phyloP scores from a whole-genome alignment of 2,329 filamentous ascomycete species.

The Pyrenophora tritici-repentis region DNA sequence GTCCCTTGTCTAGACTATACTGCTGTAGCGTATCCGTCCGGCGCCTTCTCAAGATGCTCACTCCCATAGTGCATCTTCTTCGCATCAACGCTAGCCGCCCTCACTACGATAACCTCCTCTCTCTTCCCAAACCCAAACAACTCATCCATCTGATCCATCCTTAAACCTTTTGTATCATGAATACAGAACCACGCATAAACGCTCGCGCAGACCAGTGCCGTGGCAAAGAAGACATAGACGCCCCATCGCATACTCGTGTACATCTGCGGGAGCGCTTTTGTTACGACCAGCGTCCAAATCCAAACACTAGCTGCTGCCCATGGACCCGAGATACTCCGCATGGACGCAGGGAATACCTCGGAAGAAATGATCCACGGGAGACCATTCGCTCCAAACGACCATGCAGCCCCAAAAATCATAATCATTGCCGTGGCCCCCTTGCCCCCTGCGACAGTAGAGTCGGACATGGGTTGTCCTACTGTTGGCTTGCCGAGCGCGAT shows the following conservation, averaged over 20 bases:
- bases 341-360: constrained; percentile 50
- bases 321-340: constrained; percentile 48
- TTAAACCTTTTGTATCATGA: constrained; percentile 47
- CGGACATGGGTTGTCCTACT: constrained; percentile 33
- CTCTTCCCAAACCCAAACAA: constrained; percentile 42
- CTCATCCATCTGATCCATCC: constrained; percentile 47
- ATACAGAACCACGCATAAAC: constrained; percentile 50
- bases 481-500: constrained; percentile 43
- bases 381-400: constrained; percentile 50
- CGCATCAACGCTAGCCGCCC: neutral
- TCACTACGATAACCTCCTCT: constrained; percentile 6
- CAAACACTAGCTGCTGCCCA: constrained; percentile 46
- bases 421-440: constrained; percentile 49
- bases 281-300: constrained; percentile 49
- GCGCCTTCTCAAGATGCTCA: constrained; percentile 25
- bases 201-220: constrained; percentile 43
- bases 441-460: constrained; percentile 44
- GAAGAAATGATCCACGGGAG: constrained; percentile 52
- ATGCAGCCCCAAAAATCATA: constrained; percentile 48
- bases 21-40: constrained; percentile 2
- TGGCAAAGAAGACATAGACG: constrained; percentile 50
- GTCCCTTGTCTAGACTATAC: neutral
- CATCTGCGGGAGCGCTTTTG: constrained; percentile 50
- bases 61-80: constrained; percentile 18
- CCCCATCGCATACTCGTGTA: constrained; percentile 49